These are phyloP conservation scores for Clausena lansium DNA, from an alignment of 345 rosid species.

Conservation along the genomic window DNA sequence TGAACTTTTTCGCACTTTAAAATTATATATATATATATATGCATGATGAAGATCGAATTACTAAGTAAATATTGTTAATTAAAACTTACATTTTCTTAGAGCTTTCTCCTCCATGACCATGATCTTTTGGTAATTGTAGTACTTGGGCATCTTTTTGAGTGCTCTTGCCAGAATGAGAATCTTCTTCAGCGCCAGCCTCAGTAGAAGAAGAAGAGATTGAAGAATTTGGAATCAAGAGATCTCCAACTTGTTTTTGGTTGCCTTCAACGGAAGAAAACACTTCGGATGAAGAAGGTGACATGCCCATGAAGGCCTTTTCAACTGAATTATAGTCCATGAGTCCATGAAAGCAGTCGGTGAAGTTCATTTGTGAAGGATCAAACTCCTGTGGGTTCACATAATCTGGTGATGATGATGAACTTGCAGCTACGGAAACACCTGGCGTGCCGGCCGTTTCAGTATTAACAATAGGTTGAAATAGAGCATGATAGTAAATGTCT, in stretches of 20 bases:
- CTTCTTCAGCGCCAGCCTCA: conserved; percentile 66
- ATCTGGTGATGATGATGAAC: conserved; percentile 27
- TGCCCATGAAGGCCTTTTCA: conserved; percentile 40
- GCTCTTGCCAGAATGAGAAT: conserved; percentile 54
- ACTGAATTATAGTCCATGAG: conserved; percentile 54
- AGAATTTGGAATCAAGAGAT: conserved; percentile 39
- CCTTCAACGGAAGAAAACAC: conserved; percentile 46
- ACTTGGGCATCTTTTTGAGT: conserved; percentile 28
- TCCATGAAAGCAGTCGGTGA: conserved; percentile 59
- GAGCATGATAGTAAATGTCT: conserved; percentile 46
- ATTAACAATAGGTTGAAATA: conserved; percentile 21
- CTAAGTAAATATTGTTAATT: too few relatives aligned
- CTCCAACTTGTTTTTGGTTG: conserved; percentile 17
- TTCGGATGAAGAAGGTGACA: conserved; percentile 51
- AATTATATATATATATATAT: too few relatives aligned
- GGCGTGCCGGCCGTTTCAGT: neutral
- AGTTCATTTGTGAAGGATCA: conserved; percentile 50
- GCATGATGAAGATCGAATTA: too few relatives aligned
- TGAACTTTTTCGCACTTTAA: too few relatives aligned
- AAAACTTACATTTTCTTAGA: conserved; percentile 51
- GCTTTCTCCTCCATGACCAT: conserved; percentile 44
- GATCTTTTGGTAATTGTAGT: conserved; percentile 19
- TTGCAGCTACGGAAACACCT: neutral
- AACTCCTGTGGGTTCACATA: conserved; percentile 15
- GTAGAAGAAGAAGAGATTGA: conserved; percentile 61